Percentiles rank a stretch among this genome's conserved stretches.
Evolutionary conservation across 1,139 yeast genomes (phyloP).

Genomic region (Candida sanyaensis): DNA sequence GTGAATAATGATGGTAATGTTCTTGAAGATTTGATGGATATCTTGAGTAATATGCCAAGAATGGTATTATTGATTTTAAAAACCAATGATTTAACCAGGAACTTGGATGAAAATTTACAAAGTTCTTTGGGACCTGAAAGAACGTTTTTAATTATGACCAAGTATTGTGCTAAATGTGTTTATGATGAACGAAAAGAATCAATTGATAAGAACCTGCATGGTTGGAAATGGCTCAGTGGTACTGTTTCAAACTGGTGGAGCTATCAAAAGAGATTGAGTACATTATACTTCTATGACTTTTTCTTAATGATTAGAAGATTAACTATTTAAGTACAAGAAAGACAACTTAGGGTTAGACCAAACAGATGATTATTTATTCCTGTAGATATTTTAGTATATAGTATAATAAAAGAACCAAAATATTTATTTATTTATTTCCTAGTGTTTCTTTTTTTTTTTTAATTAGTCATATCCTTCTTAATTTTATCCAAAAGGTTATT

Average conservation of each 20-base stretch:
- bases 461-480: constrained; percentile 39
- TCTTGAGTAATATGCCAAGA: constrained; percentile 80
- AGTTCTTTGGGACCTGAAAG: constrained; percentile 88
- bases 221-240: constrained; percentile 43
- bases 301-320: constrained; percentile 27
- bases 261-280: constrained; percentile 54
- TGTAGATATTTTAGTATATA: constrained; percentile 1
- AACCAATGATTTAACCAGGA: constrained; percentile 91
- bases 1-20: constrained; percentile 59
- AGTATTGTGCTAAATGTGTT: constrained; percentile 82
- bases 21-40: constrained; percentile 74
- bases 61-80: constrained; percentile 83
- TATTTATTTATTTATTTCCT: not conserved
- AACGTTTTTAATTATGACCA: constrained; percentile 85
- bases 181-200: constrained; percentile 61
- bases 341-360: too few species aligned
- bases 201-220: constrained; percentile 29
- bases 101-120: constrained; percentile 78
- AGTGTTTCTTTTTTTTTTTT: not conserved
- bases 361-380: constrained; percentile 7
- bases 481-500: constrained; percentile 78
- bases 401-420: not conserved
- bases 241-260: constrained; percentile 44
- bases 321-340: not conserved
- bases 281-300: constrained; percentile 59